Percentiles rank a stretch among this genome's conserved stretches.
Evolutionary conservation across 495 filamentous ascomycete genomes (phyloP).

Genomic region (Penicillium coprophilum): DNA sequence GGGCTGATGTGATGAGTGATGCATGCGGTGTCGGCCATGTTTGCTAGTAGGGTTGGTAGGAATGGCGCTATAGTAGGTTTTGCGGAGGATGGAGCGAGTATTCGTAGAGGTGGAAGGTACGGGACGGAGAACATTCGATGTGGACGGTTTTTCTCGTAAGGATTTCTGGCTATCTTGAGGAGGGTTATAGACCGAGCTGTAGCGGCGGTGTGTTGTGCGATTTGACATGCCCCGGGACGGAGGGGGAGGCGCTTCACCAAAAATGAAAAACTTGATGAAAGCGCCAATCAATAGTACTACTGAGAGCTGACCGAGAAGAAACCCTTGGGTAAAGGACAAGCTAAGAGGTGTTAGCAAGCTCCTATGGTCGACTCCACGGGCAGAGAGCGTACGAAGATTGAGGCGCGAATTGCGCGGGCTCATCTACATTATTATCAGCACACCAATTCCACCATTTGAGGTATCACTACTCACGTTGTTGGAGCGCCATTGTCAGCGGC

Average conservation of each 20-base stretch:
- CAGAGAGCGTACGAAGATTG: constrained; percentile 49
- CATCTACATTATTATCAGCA: constrained; percentile 30
- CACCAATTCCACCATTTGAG: background rate
- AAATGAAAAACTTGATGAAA: constrained; percentile 99
- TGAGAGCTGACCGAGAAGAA: constrained; percentile 89
- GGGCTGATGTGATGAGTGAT: constrained; percentile 82
- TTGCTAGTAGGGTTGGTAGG: constrained; percentile 43
- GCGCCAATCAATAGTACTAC: constrained; percentile 84
- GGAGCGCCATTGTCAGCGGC: constrained; percentile 41
- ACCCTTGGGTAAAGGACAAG: constrained; percentile 59
- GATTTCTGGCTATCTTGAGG: constrained; percentile 36
- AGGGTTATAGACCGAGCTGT: constrained; percentile 54
- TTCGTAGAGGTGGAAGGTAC: constrained; percentile 60
- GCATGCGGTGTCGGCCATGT: constrained; percentile 47
- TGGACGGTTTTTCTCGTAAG: constrained; percentile 74
- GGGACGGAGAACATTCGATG: constrained; percentile 67
- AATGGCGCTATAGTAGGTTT: constrained; percentile 95
- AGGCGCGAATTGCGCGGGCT: constrained; percentile 35
- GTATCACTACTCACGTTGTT: constrained; percentile 30
- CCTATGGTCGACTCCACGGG: constrained; percentile 18
- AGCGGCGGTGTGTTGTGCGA: constrained; percentile 60
- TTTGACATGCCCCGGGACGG: constrained; percentile 75
- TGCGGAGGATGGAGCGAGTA: constrained; percentile 85
- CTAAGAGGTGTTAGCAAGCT: constrained; percentile 20
- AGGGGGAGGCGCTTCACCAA: constrained; percentile 84